phyloP scores from a whole-genome alignment of 2,329 filamentous ascomycete species.

The Keithomyces neogunnii region DNA sequence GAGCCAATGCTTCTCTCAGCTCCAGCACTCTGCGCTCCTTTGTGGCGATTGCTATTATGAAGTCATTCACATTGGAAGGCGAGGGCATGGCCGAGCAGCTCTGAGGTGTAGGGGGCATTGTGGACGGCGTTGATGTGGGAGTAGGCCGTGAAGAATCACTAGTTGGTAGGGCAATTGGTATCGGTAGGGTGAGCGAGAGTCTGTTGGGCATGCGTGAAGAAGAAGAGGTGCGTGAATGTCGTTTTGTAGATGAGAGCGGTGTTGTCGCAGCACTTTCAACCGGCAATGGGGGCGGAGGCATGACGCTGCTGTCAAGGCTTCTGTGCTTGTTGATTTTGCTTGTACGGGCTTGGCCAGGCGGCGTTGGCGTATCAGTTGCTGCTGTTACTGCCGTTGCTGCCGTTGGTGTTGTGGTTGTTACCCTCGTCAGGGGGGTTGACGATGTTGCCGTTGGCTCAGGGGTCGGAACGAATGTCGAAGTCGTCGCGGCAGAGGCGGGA shows the following conservation, averaged over 20 bases:
- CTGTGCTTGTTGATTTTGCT: conserved; percentile 2
- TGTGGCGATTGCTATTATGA: conserved; percentile 83
- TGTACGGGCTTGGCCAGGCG: not conserved
- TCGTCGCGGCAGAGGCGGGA: conserved; percentile 15
- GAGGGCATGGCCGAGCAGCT: conserved; percentile 34
- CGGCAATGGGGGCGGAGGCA: conserved; percentile 29
- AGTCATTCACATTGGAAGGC: conserved; percentile 51
- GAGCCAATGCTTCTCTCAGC: conserved; percentile 77
- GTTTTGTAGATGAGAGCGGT: conserved; percentile 28
- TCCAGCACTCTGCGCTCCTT: conserved; percentile 89
- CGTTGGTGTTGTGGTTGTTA: not conserved
- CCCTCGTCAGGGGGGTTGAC: conserved; percentile 4
- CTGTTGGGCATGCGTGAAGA: conserved; percentile 47
- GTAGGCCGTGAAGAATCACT: conserved; percentile 43
- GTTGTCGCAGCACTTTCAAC: conserved; percentile 29
- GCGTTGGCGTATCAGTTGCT: not conserved
- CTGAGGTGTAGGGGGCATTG: conserved; percentile 42
- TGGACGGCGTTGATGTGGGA: conserved; percentile 32
- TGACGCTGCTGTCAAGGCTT: conserved; percentile 9
- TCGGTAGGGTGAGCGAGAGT: conserved; percentile 52
- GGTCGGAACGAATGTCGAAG: conserved; percentile 12
- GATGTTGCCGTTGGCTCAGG: conserved; percentile 8
- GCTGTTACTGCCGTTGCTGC: too few species aligned
- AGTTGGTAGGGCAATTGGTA: conserved; percentile 50
- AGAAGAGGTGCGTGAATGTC: conserved; percentile 44